Percentiles rank a stretch among this genome's conserved stretches.
Conservation (phyloP, 306 rosid species). For the Prunus fruticosa region DNA sequence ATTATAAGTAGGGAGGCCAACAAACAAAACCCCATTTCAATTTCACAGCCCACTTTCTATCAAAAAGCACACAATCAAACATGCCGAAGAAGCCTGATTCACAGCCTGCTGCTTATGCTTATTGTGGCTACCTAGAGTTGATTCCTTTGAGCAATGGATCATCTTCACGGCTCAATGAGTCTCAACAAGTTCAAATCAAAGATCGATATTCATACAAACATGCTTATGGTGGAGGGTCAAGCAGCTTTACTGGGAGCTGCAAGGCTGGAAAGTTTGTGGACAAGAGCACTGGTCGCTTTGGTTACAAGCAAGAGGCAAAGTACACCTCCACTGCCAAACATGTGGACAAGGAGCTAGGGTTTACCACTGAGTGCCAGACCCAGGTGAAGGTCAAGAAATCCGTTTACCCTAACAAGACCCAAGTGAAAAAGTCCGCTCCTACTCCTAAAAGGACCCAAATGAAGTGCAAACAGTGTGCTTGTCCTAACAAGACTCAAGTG, state of each 20-base stretch:
- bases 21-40: neutral
- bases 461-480: too few species aligned
- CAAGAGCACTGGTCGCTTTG: neutral
- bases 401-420: slow-evolving; percentile 8
- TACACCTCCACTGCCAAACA: neutral
- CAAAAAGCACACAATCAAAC: neutral
- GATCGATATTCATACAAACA: neutral
- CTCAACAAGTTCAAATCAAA: neutral
- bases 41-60: too few species aligned
- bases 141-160: neutral
- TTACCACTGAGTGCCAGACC: neutral
- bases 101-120: neutral
- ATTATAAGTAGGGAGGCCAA: neutral
- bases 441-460: too few species aligned
- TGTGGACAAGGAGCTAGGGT: neutral
- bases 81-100: neutral
- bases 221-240: neutral
- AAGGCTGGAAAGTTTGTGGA: neutral
- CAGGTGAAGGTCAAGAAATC: neutral
- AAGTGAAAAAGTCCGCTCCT: neutral
- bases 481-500: too few species aligned
- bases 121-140: neutral
- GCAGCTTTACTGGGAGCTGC: neutral
- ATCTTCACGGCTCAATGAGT: neutral
- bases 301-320: neutral